Evolutionary conservation across 768 basidiomycete genomes (phyloP), one percentile per base, ranked within the genome.

Genomic region (Flagelloscypha sp.): DNA sequence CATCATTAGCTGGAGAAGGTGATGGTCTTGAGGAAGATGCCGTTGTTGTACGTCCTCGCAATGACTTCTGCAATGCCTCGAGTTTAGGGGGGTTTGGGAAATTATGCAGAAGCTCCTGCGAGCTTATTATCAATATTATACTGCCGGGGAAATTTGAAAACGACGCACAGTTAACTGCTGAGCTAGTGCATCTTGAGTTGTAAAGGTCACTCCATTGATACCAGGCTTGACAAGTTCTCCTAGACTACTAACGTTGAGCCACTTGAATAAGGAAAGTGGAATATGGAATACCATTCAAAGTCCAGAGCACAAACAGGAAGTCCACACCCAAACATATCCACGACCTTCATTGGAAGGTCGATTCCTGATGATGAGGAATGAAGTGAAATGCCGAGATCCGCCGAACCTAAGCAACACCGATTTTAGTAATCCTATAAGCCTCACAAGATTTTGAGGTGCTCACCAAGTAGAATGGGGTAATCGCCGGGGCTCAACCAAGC

Each of bases 291-390:
- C 92, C 88, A 94, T 27, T 68, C 61, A 51, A 94, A 99, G 32
- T 79, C 68, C 3, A 90, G 68, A 0, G 95, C 93, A 42, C 93
- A 84, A 6, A 97, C 95, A 0, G 94, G 94, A 37, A 98, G 65
- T 4, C 83, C 83, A 47, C 93, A 97, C 4, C 95, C 95, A 61
- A 98, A 97, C 94, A 98, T 97, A 56, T 99, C 95, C 6, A 99
- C 90, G 4, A 99, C 79, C 57, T 99, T 99, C 95, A 99, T 99
- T 3, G 95, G 95, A 36, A 99, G 63, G 58, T 99, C 95, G 38
- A 92, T 61, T 1, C 74, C 84, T 2, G 88, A 93, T 0, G 88
- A 89, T 55, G 88, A 93, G 5, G 78, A 75, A 60, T 99, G 95
- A 33, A 99, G 60, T 42, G 79, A 90, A 38, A 98, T 72, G 2